phyloP scores from a whole-genome alignment of 495 filamentous ascomycete species.

The Rostrohypoxylon terebratum region DNA sequence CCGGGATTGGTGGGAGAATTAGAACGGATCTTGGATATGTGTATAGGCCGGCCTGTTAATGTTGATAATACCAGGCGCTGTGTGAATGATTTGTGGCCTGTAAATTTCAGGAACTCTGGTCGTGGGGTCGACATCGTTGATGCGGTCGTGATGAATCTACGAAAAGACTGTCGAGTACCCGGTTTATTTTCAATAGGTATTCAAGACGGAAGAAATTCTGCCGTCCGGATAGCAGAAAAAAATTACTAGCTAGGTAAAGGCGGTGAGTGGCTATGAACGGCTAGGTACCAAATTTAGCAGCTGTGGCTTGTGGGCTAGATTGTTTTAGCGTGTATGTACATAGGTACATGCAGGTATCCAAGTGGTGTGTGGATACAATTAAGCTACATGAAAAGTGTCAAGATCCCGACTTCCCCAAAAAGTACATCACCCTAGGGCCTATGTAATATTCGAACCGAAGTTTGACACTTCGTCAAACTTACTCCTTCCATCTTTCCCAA shows the following conservation, averaged over 20 bases:
- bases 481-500: constrained; percentile 22
- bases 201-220: constrained; percentile 42
- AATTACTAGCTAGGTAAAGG: constrained; percentile 36
- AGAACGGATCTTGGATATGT: constrained; percentile 92
- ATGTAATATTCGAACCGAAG: constrained; percentile 15
- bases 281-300: constrained; percentile 32
- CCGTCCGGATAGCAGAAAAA: constrained; percentile 25
- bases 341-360: constrained; percentile 24
- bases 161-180: constrained; percentile 18
- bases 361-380: constrained; percentile 11
- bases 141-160: constrained; percentile 6
- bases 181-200: constrained; percentile 4
- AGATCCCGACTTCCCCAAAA: constrained; percentile 49
- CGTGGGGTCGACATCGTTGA: constrained; percentile 56
- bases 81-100: constrained; percentile 81
- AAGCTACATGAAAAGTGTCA: constrained; percentile 52
- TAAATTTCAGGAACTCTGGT: constrained; percentile 72
- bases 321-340: constrained; percentile 23
- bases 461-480: constrained; percentile 26
- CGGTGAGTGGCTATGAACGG: constrained; percentile 32
- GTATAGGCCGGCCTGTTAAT: constrained; percentile 86
- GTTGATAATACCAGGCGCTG: constrained; percentile 90
- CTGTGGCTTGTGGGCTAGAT: constrained; percentile 17
- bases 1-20: constrained; percentile 86
- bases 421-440: constrained; percentile 17